These are phyloP conservation scores for Xerocomellus dryophilus DNA, from an alignment of 768 basidiomycete genomes.

Conservation along the genomic window DNA sequence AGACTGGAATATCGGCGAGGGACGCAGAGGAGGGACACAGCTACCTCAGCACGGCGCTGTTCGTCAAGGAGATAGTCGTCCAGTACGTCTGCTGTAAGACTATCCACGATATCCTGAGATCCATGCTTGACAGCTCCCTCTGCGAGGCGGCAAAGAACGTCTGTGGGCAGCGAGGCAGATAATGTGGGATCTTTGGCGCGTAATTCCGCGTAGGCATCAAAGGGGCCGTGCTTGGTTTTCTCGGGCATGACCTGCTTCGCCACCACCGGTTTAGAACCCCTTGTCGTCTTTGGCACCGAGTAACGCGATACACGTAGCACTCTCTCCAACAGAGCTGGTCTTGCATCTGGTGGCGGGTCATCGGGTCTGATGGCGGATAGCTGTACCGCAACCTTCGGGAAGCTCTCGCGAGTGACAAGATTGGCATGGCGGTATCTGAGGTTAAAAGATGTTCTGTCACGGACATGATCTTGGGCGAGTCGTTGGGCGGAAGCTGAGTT, in stretches of 20 bases:
- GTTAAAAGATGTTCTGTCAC: conserved; percentile 8
- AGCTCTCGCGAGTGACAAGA: conserved; percentile 12
- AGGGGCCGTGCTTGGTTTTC: conserved; percentile 22
- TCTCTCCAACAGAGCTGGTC: conserved; percentile 23
- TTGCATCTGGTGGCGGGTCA: conserved; percentile 5
- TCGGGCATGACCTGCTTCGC: conserved; percentile 8
- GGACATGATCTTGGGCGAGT: conserved; percentile 20
- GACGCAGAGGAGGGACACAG: conserved; percentile 24
- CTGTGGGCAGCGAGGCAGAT: conserved; percentile 24
- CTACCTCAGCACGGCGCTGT: conserved; percentile 25
- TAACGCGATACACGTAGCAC: conserved; percentile 28
- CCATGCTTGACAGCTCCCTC: conserved; percentile 29
- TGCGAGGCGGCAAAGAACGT: conserved; percentile 30
- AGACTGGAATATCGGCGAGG: conserved; percentile 17
- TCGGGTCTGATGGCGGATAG: neutral
- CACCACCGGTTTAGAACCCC: conserved; percentile 2
- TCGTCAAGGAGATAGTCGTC: conserved; percentile 22
- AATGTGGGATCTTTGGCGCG: conserved; percentile 25
- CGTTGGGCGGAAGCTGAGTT: conserved; percentile 26
- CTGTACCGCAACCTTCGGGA: conserved; percentile 6
- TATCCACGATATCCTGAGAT: conserved; percentile 35
- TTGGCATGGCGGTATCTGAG: conserved; percentile 14
- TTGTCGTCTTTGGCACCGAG: conserved; percentile 23
- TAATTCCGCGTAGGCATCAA: conserved; percentile 29
- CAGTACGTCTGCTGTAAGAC: conserved; percentile 41